Evolutionary conservation across 139 green algal species (phyloP), one percentile per base, ranked within the genome.

Genomic region (Asterochloris sp.): DNA sequence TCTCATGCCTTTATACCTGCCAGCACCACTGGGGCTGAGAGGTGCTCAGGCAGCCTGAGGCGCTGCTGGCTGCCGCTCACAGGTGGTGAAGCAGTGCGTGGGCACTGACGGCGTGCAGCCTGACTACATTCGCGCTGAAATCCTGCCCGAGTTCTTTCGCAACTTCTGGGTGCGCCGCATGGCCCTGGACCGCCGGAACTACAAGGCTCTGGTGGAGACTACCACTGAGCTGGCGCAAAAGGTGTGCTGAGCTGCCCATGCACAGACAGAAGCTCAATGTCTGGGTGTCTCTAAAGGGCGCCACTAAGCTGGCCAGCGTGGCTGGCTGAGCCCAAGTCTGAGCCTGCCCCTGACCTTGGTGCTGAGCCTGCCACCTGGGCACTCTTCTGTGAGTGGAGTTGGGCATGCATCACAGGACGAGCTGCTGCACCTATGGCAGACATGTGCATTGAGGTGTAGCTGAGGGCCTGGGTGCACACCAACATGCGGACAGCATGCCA

Each of bases 61-160:
- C 38, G 38, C 38, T 54, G 38, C 38, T 54, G 38, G 38, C 38
- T 54, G 38, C 6, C 38, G 38, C 38, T 54, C 38, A 27, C 85
- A 90, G 85, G 96, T 99, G 83, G 95, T 99, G 26, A 97, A 98
- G 92, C 96, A 99, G 91, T 99, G 95, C 86, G 96, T 99, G 82
- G 88, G 73, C 64, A 99, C 96, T 23, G 96, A 99, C 78, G 97
- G 97, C 73, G 97, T 99, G 81, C 94, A 98, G 89, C 81, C 93
- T 10, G 93, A 97, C 66, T 99, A 98, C 91, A 95, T 99, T 83
- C 86, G 91, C 28, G 73, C 61, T 0, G 94, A 98, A 85, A 95
- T 99, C 73, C 87, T 99, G 82, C 96, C 97, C 14, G 94, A 98
- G 84, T 99, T 98, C 89, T 99, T 99, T 93, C 87, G 89, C 82